Percentiles rank a stretch among this genome's conserved stretches.
Conservation (phyloP, 345 rosid species). For the Salix udensis region DNA sequence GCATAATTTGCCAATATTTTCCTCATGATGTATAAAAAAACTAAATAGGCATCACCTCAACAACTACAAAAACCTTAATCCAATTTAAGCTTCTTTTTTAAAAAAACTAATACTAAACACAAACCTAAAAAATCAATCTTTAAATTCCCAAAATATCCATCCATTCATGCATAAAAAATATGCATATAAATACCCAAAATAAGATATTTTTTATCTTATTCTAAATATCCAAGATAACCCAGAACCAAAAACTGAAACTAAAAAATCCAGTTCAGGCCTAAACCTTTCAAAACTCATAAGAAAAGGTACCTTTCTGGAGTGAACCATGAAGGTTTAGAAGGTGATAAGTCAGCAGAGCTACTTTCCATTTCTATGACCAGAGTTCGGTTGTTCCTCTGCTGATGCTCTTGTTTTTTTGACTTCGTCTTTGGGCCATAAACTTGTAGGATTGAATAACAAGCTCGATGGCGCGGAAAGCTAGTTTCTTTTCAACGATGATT, state of each 20-base stretch:
- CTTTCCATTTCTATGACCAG: constrained; percentile 31
- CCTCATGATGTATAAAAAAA: neutral
- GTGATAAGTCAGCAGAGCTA: constrained; percentile 28
- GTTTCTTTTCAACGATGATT: neutral
- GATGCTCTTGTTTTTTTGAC: constrained; percentile 28
- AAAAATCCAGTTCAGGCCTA: neutral
- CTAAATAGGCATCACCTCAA: neutral
- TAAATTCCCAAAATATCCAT: neutral
- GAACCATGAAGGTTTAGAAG: constrained; percentile 67
- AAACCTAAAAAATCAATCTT: neutral
- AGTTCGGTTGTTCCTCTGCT: constrained; percentile 14
- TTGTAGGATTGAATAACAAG: neutral
- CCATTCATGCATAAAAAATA: neutral
- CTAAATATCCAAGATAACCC: neutral
- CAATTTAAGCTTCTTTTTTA: neutral
- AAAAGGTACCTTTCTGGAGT: constrained; percentile 57
- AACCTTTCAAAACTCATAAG: neutral
- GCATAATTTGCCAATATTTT: neutral
- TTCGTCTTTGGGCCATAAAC: constrained; percentile 12
- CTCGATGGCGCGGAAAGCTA: neutral
- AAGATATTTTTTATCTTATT: neutral
- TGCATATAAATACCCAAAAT: neutral
- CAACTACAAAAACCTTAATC: neutral
- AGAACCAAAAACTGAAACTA: neutral
- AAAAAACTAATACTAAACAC: neutral